Evolutionary conservation across 805 yeast genomes (phyloP).

Genomic region (Lipomyces starkeyi): DNA sequence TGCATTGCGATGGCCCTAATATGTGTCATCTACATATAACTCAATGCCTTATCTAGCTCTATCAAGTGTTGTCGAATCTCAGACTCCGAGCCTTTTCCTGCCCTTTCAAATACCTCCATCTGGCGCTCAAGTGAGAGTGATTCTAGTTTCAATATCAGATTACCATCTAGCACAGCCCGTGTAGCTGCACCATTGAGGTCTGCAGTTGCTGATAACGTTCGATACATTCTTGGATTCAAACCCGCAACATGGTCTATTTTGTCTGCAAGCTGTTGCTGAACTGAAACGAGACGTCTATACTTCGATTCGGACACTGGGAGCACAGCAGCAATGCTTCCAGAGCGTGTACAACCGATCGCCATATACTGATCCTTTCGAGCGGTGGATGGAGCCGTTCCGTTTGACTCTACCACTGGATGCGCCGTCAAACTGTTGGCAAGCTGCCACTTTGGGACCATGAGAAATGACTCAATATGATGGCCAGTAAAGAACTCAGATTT

Average conservation of each 20-base stretch:
- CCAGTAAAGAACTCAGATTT: slow-evolving; percentile 75
- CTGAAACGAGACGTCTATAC: slow-evolving; percentile 79
- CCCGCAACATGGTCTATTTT: slow-evolving; percentile 77
- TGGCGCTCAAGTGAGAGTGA: slow-evolving; percentile 26
- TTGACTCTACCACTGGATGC: neutral
- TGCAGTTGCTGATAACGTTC: slow-evolving; percentile 14
- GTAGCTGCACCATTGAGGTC: slow-evolving; percentile 22
- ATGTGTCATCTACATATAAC: slow-evolving; percentile 24
- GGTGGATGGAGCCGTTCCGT: slow-evolving; percentile 15
- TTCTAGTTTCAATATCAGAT: slow-evolving; percentile 22
- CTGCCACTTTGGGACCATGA: slow-evolving; percentile 43
- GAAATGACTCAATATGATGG: slow-evolving; percentile 48
- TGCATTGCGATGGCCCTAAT: too few relatives aligned
- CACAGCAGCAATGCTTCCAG: slow-evolving; percentile 79
- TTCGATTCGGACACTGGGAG: slow-evolving; percentile 75
- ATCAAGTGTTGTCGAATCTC: slow-evolving; percentile 35
- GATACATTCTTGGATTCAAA: slow-evolving; percentile 64
- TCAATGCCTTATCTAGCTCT: slow-evolving; percentile 34
- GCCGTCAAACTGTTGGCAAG: neutral
- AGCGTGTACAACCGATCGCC: slow-evolving; percentile 72
- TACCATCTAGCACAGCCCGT: slow-evolving; percentile 34
- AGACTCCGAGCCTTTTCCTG: slow-evolving; percentile 30
- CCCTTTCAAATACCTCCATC: slow-evolving; percentile 32
- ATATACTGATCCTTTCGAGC: slow-evolving; percentile 47
- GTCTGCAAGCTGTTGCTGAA: slow-evolving; percentile 87